These are phyloP conservation scores for Apophysomyces ossiformis DNA, from an alignment of 371 early-diverging fungal species.

Conservation along the genomic window DNA sequence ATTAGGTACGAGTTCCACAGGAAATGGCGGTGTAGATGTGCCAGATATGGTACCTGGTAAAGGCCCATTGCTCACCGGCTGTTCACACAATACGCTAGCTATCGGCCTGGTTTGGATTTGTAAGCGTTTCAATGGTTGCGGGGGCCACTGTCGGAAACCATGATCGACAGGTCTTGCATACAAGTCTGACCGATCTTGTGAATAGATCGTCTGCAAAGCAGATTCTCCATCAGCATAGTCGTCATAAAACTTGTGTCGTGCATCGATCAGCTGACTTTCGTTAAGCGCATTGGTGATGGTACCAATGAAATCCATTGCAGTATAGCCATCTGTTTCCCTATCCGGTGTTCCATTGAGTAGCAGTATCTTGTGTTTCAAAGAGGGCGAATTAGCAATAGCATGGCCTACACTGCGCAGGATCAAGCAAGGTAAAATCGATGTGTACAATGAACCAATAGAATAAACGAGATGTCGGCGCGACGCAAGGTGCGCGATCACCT, in stretches of 20 bases:
- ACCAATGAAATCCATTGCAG: constrained; percentile 72
- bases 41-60: constrained; percentile 24
- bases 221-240: constrained; percentile 26
- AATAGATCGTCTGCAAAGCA: constrained; percentile 6
- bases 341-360: constrained; percentile 74
- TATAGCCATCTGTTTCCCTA: constrained; percentile 71
- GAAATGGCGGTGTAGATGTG: constrained; percentile 43
- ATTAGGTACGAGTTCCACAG: constrained; percentile 42
- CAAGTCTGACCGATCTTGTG: constrained; percentile 12
- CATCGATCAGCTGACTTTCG: constrained; percentile 54
- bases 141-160: constrained; percentile 39
- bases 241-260: constrained; percentile 46
- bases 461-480: constrained; percentile 64
- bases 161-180: constrained; percentile 38
- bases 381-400: constrained; percentile 58
- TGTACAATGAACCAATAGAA: constrained; percentile 76
- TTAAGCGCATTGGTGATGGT: constrained; percentile 73
- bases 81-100: constrained; percentile 4
- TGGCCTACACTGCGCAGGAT: constrained; percentile 71
- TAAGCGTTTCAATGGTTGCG: constrained; percentile 19
- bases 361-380: constrained; percentile 64
- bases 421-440: constrained; percentile 74
- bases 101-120: constrained; percentile 6
- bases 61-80: constrained; percentile 5
- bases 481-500: constrained; percentile 53